Conservation (phyloP, 2,329 filamentous ascomycete species). For the Colletotrichum sp. region DNA sequence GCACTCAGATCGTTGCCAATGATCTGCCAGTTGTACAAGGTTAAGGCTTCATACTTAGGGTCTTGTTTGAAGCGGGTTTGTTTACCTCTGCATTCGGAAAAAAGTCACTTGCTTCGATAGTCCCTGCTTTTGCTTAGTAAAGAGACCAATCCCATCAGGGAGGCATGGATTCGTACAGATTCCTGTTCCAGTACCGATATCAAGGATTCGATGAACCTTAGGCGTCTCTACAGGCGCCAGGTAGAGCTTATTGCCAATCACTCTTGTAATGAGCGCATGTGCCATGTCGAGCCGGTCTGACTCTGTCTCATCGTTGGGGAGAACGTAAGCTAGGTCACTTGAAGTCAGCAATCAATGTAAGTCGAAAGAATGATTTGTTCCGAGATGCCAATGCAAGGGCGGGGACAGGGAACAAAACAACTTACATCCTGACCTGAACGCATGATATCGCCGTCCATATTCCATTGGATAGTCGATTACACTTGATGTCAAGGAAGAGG, state of each 20-base stretch:
- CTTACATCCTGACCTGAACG: slow-evolving; percentile 20
- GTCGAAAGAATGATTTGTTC: not conserved
- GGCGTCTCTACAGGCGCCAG: slow-evolving; percentile 32
- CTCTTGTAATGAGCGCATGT: slow-evolving; percentile 36
- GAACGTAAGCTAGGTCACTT: not conserved
- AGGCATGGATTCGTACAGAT: slow-evolving; percentile 32
- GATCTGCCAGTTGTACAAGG: slow-evolving; percentile 29
- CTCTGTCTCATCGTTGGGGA: slow-evolving; percentile 42
- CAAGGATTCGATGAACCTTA: slow-evolving; percentile 39
- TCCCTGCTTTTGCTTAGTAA: slow-evolving; percentile 26
- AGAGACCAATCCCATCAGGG: too few relatives aligned
- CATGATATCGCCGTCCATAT: slow-evolving; percentile 15
- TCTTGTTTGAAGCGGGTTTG: not conserved
- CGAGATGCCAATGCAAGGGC: not conserved
- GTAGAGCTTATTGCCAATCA: slow-evolving; percentile 35
- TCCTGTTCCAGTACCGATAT: slow-evolving; percentile 49
- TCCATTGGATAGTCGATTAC: slow-evolving; percentile 2
- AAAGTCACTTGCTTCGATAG: slow-evolving; percentile 41
- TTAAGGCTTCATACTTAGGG: slow-evolving; percentile 40
- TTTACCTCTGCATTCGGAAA: slow-evolving; percentile 32
- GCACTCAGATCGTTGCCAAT: slow-evolving; percentile 35
- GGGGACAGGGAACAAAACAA: not conserved
- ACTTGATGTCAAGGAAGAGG: slow-evolving; percentile 1
- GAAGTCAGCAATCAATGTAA: not conserved
- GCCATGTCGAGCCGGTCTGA: slow-evolving; percentile 42